Conservation (phyloP, 2,329 filamentous ascomycete genomes). For the Macrophomina phaseolina region DNA sequence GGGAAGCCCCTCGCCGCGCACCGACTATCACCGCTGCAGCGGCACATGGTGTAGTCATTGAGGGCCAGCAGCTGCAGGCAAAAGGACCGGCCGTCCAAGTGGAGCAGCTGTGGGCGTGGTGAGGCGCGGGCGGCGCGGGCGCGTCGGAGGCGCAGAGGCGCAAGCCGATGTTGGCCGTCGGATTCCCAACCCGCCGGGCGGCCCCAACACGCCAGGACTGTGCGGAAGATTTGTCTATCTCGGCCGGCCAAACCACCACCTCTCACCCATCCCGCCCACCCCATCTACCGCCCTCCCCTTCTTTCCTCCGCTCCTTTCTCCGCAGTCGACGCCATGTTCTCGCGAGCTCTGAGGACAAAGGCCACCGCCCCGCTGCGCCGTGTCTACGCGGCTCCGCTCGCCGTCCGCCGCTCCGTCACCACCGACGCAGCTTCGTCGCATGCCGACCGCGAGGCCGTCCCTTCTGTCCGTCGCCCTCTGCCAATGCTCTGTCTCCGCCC, state of each 20-base stretch:
- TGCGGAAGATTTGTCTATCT: constrained; percentile 28
- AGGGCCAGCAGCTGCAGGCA: not conserved
- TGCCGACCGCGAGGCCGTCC: constrained; percentile 77
- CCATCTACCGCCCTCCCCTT: constrained; percentile 25
- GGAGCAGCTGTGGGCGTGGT: not conserved
- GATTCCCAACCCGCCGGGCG: constrained; percentile 28
- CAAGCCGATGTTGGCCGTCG: constrained; percentile 24
- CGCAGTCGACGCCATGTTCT: constrained; percentile 40
- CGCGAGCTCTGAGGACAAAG: constrained; percentile 47
- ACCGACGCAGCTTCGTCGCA: constrained; percentile 94
- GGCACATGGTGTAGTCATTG: not conserved
- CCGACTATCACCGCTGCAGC: no score
- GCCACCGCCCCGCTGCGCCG: constrained; percentile 47
- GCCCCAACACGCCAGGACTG: constrained; percentile 25
- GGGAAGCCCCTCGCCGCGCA: not conserved
- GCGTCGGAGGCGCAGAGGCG: constrained; percentile 14
- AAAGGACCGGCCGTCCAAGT: not conserved
- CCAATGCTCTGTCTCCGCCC: not conserved
- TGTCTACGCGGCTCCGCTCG: constrained; percentile 41
- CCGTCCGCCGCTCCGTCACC: constrained; percentile 74
- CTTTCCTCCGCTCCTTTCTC: constrained; percentile 24
- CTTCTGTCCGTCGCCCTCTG: constrained; percentile 50
- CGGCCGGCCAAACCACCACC: constrained; percentile 23
- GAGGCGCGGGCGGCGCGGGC: constrained; percentile 19
- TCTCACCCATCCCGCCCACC: constrained; percentile 23